Base-by-base conservation (phyloP, 306 rosid species). In the Cucumis melo region DNA sequence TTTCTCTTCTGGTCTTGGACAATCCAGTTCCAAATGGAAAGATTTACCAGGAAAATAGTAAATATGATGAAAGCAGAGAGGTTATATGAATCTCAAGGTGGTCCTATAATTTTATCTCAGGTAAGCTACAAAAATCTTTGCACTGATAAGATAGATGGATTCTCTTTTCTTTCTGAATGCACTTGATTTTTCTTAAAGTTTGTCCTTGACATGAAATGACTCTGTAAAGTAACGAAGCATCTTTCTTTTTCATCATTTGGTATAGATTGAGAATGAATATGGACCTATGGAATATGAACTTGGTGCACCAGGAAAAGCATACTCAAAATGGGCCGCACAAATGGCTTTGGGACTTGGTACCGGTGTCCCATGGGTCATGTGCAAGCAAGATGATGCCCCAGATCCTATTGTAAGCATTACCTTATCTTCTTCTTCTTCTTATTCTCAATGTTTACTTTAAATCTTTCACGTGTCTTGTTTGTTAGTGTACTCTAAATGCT, bases 321-420 rank as follows among this genome's bases (percentile, higher is more conserved):
- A 94, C 82, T 39, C 96, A 36, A 81, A 84, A 20, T 94, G 99
- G 99, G 99, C 99, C 10, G 99, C 99, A 32, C 83, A 84, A 70
- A 92, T 94, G 99, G 99, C 99, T 63, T 65, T 88, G 50, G 96
- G 90, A 77, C 97, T 92, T 1, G 81, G 86, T n/a, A 94, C 99
- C 1, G 99, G 96, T 50, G 99, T 94, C 79, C 99, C 99, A 9
- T 94, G 99, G 99, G 88, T 94, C 78, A 94, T 94, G 99, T 94
- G 99, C 89, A 94, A 94, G 85, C 99, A 94, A 86, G 99, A 94
- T 78, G 99, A 94, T 83, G 99, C 99, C 78, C 99, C 99, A 82
- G 99, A 94, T 83, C 99, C 99, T 78, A 17, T 94, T 79, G 99
- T 92, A 84, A 90, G 98, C 77, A 62, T 57, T 66, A 23, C 74